Conservation (phyloP, 2,329 filamentous ascomycete species). For the Thelonectria olida region DNA sequence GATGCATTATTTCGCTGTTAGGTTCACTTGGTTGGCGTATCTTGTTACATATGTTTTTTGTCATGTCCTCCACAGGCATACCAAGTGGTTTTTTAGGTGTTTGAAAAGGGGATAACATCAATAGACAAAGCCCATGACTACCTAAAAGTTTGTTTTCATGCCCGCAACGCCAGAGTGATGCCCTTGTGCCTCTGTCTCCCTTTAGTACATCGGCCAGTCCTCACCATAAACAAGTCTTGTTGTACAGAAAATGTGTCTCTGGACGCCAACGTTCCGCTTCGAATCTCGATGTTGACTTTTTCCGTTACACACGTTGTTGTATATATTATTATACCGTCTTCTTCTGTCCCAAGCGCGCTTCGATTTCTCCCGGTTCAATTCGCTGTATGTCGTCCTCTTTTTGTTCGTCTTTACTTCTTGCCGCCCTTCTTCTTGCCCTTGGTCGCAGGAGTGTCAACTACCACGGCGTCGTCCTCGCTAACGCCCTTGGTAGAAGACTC, state of each 20-base stretch:
- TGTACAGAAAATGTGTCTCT: slow-evolving; percentile 17
- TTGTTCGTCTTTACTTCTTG: slow-evolving; percentile 50
- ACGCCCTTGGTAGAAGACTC: slow-evolving; percentile 50
- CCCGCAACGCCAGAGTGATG: slow-evolving; percentile 22
- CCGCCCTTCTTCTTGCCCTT: slow-evolving; percentile 69
- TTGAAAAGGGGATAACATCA: slow-evolving; percentile 7
- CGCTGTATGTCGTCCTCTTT: neutral
- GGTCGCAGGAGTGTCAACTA: slow-evolving; percentile 72
- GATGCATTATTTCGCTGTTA: neutral
- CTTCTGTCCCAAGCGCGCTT: too few species aligned
- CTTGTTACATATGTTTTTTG: slow-evolving; percentile 3
- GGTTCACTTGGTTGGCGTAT: neutral
- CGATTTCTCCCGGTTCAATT: too few species aligned
- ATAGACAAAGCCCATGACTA: slow-evolving; percentile 21
- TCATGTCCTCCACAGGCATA: slow-evolving; percentile 4
- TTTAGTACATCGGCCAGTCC: slow-evolving; percentile 5
- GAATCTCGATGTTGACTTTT: neutral
- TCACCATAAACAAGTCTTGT: slow-evolving; percentile 2
- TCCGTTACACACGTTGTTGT: neutral
- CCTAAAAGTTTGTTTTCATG: slow-evolving; percentile 18
- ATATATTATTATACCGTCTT: neutral
- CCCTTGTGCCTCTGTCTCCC: slow-evolving; percentile 1
- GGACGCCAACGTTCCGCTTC: slow-evolving; percentile 3
- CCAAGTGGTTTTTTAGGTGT: too few species aligned
- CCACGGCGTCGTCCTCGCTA: slow-evolving; percentile 64